Conservation (phyloP, 176 grass and related monocot genomes). For the Carex pumila region DNA sequence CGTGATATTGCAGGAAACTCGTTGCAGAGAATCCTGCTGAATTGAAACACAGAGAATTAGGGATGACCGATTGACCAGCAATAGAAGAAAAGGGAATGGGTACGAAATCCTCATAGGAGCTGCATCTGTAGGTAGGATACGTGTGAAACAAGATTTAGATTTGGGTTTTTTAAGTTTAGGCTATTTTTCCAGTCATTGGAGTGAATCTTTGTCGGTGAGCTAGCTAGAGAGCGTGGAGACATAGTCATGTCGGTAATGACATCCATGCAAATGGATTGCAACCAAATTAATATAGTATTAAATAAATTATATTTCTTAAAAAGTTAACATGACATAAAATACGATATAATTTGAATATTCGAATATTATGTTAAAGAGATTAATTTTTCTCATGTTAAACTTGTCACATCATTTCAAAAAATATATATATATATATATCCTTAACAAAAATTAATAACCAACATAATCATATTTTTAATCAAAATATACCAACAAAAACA, state of each 20-base stretch:
- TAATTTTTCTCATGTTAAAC: too few relatives aligned
- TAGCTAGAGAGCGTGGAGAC: background rate
- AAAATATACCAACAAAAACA: too few relatives aligned
- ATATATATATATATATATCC: too few relatives aligned
- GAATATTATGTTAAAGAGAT: too few relatives aligned
- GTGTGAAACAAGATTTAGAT: background rate
- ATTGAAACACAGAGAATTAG: background rate
- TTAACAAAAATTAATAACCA: too few relatives aligned
- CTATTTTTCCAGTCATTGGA: background rate
- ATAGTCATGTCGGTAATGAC: background rate
- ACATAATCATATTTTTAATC: too few relatives aligned
- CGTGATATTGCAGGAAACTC: background rate
- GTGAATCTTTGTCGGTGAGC: background rate
- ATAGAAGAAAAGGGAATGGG: background rate
- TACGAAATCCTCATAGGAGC: slow-evolving; percentile 23
- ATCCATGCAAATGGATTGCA: too few relatives aligned
- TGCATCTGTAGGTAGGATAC: background rate
- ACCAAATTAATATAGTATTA: too few relatives aligned
- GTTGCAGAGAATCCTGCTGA: background rate
- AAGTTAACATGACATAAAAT: too few relatives aligned
- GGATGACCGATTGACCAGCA: background rate
- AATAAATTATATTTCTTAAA: too few relatives aligned
- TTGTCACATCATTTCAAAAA: too few relatives aligned
- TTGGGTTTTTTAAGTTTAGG: background rate
- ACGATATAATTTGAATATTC: too few relatives aligned